Base-by-base conservation (phyloP, 768 basidiomycete genomes). In the Leccinellum albellum region DNA sequence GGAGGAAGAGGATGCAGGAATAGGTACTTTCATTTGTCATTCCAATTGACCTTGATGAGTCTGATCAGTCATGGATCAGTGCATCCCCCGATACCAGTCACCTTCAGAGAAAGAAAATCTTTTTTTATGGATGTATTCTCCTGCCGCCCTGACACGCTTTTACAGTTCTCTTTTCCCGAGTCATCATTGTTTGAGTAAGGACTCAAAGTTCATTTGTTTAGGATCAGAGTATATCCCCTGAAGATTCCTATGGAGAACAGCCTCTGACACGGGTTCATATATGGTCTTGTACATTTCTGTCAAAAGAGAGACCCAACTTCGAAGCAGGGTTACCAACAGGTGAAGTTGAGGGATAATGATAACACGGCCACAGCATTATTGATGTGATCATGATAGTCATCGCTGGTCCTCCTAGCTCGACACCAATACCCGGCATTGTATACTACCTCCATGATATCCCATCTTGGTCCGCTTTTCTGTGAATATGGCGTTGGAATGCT, bases 81-180 rank as follows among this genome's bases (percentile, higher is more conserved):
- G 42, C 87, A 86, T 61, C 89, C 91, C 3, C 80, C 86, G 1
- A n/a, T 68, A 78, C 14, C 71, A 94, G 40, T 79, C 82, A 6
- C 80, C 84, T 37, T 74, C 80, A 0, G 91, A 94, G 67, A 79
- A 78, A 31, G 88, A 92, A 70, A 96, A 94, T 60, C 48, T 14
- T 40, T 56, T 17, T 2, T 20, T 20, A 21, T 32, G 3, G 3
- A 6, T 15, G 6, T 33, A 10, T 23, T 12, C 50, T 40, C 17
- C 53, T 32, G 32, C 52, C 20, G 6, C 5, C 46, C 55, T 60
- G 53, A 68, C 54, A 54, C 33, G 6, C 23, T 23, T 32, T 23
- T 46, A 3, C 50, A 97, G 94, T 91, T 89, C 7, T 85, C 92
- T 1, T 94, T 98, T 65, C 94, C 94, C 0, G 94, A 98, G 67